Percentiles rank a stretch among this genome's conserved stretches.
Evolutionary conservation across 2,329 filamentous ascomycete genomes (phyloP).

Genomic region (Colletotrichum euphorbiae): DNA sequence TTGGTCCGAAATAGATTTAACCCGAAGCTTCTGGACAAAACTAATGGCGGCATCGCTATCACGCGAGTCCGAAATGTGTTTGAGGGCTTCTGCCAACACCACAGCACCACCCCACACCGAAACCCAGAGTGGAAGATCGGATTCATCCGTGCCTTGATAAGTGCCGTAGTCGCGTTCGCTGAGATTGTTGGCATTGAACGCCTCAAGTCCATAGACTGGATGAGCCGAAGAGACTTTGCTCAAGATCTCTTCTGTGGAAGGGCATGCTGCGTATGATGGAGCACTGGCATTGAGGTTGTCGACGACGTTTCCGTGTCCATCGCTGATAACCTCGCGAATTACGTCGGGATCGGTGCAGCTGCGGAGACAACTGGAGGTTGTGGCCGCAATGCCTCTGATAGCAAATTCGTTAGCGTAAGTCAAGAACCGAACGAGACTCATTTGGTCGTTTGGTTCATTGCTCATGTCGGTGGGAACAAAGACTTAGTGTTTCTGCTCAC

Average conservation of each 20-base stretch:
- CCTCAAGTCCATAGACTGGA: conserved; percentile 48
- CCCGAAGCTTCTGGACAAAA: conserved; percentile 56
- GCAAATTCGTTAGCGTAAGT: conserved; percentile 59
- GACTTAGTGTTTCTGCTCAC: conserved; percentile 47
- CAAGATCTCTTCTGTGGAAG: conserved; percentile 49
- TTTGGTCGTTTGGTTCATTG: conserved; percentile 58
- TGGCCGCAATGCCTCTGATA: conserved; percentile 56
- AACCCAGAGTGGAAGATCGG: conserved; percentile 60
- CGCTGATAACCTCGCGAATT: conserved; percentile 53
- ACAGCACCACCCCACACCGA: conserved; percentile 66
- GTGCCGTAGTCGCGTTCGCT: conserved; percentile 55
- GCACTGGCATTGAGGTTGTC: conserved; percentile 61
- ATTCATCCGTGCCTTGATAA: conserved; percentile 47
- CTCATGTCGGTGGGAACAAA: conserved; percentile 57
- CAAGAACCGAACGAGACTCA: conserved; percentile 57
- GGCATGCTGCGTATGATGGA: conserved; percentile 56
- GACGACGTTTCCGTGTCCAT: conserved; percentile 56
- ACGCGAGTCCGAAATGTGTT: conserved; percentile 51
- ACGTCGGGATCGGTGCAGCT: conserved; percentile 53
- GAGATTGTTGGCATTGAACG: conserved; percentile 45
- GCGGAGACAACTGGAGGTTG: conserved; percentile 59
- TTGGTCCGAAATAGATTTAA: conserved; percentile 69
- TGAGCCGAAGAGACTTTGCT: conserved; percentile 50
- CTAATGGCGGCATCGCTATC: conserved; percentile 46
- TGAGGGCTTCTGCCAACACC: conserved; percentile 60